These are phyloP conservation scores for Moringa oleifera DNA, from an alignment of 345 rosid genomes.

Conservation along the genomic window DNA sequence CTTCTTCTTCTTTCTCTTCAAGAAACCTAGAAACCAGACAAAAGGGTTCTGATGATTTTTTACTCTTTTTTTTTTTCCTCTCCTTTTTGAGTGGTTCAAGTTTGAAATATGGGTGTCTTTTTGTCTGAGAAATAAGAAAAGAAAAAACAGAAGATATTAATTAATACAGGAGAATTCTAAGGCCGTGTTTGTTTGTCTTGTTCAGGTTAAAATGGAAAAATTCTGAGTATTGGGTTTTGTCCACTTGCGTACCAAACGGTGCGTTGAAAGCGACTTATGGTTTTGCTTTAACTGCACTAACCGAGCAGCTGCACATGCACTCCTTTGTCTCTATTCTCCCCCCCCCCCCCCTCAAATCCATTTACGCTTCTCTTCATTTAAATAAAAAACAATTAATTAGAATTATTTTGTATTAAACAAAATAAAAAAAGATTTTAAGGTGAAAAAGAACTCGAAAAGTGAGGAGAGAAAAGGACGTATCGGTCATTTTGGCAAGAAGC, in stretches of 20 bases:
- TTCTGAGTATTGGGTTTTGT: background rate
- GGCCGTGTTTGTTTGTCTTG: background rate
- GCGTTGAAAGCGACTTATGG: background rate
- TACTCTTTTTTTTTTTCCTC: too few species aligned
- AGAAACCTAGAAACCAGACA: too few species aligned
- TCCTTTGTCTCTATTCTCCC: background rate
- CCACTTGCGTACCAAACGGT: background rate
- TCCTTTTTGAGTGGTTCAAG: background rate
- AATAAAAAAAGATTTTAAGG: background rate
- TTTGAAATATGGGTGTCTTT: background rate
- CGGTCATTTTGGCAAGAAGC: background rate
- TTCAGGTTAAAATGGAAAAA: background rate
- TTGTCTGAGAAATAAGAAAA: too few species aligned
- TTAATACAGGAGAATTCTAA: too few species aligned
- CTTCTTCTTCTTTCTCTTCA: too few species aligned
- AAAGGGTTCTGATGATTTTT: too few species aligned
- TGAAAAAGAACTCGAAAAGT: background rate
- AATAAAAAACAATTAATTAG: background rate
- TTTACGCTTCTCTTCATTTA: slow-evolving; percentile 4
- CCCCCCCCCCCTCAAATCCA: slow-evolving; percentile 1
- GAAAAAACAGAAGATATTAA: background rate
- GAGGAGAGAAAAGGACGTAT: background rate
- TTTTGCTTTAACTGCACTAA: background rate
- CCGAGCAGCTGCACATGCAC: slow-evolving; percentile 14
- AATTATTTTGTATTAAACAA: too few species aligned